phyloP scores from a whole-genome alignment of 163 green algal genomes.

The Scenedesmus sp. region DNA sequence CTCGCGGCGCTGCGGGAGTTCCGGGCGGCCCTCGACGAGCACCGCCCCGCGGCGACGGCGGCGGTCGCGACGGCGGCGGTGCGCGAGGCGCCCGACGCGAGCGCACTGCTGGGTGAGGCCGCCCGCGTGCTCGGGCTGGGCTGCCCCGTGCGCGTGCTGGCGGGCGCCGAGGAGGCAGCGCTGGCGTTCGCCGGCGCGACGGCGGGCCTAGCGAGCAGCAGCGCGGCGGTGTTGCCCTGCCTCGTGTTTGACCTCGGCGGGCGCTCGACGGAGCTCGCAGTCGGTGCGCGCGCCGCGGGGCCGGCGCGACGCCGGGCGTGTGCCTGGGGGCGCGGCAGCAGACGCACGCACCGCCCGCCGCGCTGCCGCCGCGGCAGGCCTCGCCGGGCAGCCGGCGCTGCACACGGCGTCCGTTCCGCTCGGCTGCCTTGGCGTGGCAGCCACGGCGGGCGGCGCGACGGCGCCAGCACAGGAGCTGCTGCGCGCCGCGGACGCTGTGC shows the following conservation, averaged over 20 bases:
- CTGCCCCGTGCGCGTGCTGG: constrained; percentile 5
- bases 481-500: not conserved
- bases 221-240: not conserved
- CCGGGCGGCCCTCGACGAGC: not conserved
- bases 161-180: constrained; percentile 11
- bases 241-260: constrained; percentile 31
- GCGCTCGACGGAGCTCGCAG: constrained; percentile 31
- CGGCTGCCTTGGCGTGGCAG: constrained; percentile 4
- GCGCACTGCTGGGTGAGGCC: not conserved
- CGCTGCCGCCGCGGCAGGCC: not conserved
- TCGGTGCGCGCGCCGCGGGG: not conserved
- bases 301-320: not conserved
- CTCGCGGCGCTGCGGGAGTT: constrained; percentile 24
- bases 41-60: not conserved
- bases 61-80: constrained; percentile 40
- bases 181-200: constrained; percentile 22
- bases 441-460: constrained; percentile 4
- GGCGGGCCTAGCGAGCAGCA: not conserved
- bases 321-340: not conserved
- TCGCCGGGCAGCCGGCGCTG: not conserved
- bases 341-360: not conserved
- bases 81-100: not conserved
- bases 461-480: not conserved
- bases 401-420: constrained; percentile 5
- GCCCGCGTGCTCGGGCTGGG: constrained; percentile 10